Conservation (phyloP, 208 protist genomes). For the Phytomonas sp. region DNA sequence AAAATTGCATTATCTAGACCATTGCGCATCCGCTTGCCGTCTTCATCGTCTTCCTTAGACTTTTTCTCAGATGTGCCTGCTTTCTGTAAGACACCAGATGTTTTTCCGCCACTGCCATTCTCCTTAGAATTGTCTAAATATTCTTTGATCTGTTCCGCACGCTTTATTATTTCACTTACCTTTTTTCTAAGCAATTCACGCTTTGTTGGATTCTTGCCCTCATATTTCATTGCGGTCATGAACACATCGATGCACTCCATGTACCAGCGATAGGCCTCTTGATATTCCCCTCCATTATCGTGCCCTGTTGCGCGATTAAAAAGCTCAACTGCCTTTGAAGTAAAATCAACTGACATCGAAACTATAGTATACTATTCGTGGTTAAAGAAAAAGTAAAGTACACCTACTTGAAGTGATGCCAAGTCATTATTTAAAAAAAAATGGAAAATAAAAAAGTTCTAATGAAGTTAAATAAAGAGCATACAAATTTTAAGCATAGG, state of each 20-base stretch:
- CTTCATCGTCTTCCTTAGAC: conserved; percentile 88
- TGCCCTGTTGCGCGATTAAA: conserved; percentile 87
- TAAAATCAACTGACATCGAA: conserved; percentile 87
- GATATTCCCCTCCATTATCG: conserved; percentile 91
- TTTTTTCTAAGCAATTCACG: conserved; percentile 89
- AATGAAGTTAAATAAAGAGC: not conserved
- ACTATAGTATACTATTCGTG: conserved; percentile 1
- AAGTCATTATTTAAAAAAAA: conserved; percentile 13
- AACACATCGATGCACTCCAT: conserved; percentile 93
- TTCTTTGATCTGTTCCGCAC: conserved; percentile 95
- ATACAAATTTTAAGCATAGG: not conserved
- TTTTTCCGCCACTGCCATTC: conserved; percentile 23
- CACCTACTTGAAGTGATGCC: not conserved
- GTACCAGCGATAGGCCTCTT: conserved; percentile 91
- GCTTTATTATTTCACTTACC: conserved; percentile 88
- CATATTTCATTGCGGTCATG: conserved; percentile 93
- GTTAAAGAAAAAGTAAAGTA: conserved; percentile 10
- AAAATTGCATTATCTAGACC: conserved; percentile 75
- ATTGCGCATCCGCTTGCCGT: conserved; percentile 85
- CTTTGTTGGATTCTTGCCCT: conserved; percentile 91
- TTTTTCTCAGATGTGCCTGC: conserved; percentile 66
- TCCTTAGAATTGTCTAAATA: conserved; percentile 82
- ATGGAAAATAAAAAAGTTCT: not conserved
- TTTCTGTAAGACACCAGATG: conserved; percentile 42
- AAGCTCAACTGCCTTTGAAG: conserved; percentile 90